These are phyloP conservation scores for Turritis glabra DNA, from an alignment of 345 rosid genomes.

Conservation along the genomic window DNA sequence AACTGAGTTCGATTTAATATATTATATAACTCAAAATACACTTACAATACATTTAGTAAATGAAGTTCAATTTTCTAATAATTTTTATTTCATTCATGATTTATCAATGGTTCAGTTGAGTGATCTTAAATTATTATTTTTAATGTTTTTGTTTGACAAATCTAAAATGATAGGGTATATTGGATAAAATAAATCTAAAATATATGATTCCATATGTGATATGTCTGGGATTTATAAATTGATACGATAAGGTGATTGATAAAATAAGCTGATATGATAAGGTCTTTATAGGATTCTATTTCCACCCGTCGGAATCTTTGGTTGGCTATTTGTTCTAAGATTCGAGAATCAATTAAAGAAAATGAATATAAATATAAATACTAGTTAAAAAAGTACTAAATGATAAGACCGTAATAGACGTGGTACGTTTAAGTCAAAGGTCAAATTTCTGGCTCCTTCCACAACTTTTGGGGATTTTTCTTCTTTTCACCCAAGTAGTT, in stretches of 20 bases:
- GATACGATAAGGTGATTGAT: conserved; percentile 27
- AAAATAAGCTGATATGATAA: conserved; percentile 21
- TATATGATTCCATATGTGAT: conserved; percentile 6
- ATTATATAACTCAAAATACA: no score
- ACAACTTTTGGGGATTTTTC: conserved; percentile 18
- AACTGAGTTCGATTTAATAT: no score
- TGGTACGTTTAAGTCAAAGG: conserved; percentile 29
- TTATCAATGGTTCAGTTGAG: background rate
- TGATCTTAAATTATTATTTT: background rate
- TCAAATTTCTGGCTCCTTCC: conserved; percentile 27
- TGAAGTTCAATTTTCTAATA: no score
- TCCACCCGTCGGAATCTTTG: conserved; percentile 23
- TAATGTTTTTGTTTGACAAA: background rate
- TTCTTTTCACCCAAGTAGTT: background rate
- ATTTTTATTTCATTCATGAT: background rate
- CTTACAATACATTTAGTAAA: no score
- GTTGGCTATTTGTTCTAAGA: conserved; percentile 11
- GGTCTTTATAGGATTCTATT: conserved; percentile 21
- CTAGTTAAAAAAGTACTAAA: background rate
- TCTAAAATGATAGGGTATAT: background rate
- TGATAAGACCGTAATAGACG: conserved; percentile 18
- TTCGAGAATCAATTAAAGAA: conserved; percentile 16
- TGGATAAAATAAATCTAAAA: background rate
- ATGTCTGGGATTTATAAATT: background rate
- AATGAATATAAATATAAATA: background rate